phyloP scores from a whole-genome alignment of 1,284 basidiomycete genomes.

The Cutaneotrichosporon sp. region DNA sequence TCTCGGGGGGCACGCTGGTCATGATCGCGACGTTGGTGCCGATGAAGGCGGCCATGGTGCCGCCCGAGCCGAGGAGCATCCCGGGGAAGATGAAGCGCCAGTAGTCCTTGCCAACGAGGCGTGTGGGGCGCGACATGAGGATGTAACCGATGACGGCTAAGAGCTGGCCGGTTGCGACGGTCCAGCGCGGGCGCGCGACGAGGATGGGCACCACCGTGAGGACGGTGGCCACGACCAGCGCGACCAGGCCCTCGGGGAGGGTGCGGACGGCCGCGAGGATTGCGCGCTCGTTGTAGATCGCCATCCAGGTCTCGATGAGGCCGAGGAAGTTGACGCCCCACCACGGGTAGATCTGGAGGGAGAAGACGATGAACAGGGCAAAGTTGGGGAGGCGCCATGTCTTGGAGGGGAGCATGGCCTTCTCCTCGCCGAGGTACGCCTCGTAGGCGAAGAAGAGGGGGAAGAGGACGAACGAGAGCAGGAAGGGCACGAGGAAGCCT shows the following conservation, averaged over 20 bases:
- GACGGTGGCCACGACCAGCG: constrained; percentile 17
- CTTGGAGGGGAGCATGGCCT: constrained; percentile 40
- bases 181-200: constrained; percentile 30
- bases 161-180: constrained; percentile 31
- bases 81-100: constrained; percentile 46
- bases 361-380: constrained; percentile 40
- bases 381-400: constrained; percentile 50
- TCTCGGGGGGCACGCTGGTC: constrained; percentile 38
- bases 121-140: constrained; percentile 31
- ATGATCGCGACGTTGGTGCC: constrained; percentile 40
- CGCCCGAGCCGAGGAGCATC: constrained; percentile 37
- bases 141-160: constrained; percentile 31
- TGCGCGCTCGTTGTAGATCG: constrained; percentile 23
- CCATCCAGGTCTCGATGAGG: constrained; percentile 29
- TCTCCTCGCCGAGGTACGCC: constrained; percentile 31
- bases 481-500: constrained; percentile 49
- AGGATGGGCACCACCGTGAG: constrained; percentile 24
- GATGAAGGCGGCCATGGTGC: constrained; percentile 29
- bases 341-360: constrained; percentile 43
- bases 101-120: constrained; percentile 22
- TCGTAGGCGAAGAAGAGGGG: constrained; percentile 43
- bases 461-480: constrained; percentile 43
- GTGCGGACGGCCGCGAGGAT: constrained; percentile 38
- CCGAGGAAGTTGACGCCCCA: constrained; percentile 35
- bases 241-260: constrained; percentile 35